Percentiles rank a stretch among this genome's conserved stretches.
Evolutionary conservation across 208 protist species (phyloP).

Genomic region (Leishmania tarentolae): DNA sequence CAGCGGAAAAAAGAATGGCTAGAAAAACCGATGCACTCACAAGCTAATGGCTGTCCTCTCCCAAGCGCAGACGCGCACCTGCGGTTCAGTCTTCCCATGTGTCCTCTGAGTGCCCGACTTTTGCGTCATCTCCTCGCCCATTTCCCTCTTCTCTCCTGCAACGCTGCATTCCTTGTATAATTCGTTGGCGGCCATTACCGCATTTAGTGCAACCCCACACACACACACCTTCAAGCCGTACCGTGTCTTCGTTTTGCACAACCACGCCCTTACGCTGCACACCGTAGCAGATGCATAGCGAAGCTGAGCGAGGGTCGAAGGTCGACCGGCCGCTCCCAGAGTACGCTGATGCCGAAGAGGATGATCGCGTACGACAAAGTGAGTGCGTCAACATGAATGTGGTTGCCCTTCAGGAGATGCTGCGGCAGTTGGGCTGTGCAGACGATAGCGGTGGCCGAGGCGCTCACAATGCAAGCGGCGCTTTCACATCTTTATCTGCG

Average conservation of each 20-base stretch:
- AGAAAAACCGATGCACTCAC: background rate
- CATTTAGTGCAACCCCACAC: background rate
- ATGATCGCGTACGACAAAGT: conserved; percentile 58
- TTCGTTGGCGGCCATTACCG: background rate
- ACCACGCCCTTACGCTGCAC: background rate
- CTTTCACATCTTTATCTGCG: background rate
- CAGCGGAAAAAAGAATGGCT: background rate
- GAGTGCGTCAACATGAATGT: conserved; percentile 66
- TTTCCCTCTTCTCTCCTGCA: conserved; percentile 6
- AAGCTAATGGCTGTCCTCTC: background rate
- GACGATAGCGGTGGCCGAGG: background rate
- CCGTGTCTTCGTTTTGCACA: background rate
- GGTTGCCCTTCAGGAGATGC: conserved; percentile 35
- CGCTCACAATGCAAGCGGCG: background rate
- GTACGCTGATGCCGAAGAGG: conserved; percentile 46
- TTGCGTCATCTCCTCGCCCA: conserved; percentile 20
- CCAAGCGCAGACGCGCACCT: background rate
- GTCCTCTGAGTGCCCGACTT: background rate
- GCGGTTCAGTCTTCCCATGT: background rate
- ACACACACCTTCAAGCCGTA: background rate
- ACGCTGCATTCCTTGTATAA: background rate
- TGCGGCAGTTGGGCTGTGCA: conserved; percentile 14
- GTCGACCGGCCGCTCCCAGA: conserved; percentile 39
- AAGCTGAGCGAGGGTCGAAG: conserved; percentile 27
- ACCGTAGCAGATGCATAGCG: conserved; percentile 2